Evolutionary conservation across 2,329 filamentous ascomycete genomes (phyloP), one percentile per base, ranked within the genome.

Genomic region (Botrytis fragariae): DNA sequence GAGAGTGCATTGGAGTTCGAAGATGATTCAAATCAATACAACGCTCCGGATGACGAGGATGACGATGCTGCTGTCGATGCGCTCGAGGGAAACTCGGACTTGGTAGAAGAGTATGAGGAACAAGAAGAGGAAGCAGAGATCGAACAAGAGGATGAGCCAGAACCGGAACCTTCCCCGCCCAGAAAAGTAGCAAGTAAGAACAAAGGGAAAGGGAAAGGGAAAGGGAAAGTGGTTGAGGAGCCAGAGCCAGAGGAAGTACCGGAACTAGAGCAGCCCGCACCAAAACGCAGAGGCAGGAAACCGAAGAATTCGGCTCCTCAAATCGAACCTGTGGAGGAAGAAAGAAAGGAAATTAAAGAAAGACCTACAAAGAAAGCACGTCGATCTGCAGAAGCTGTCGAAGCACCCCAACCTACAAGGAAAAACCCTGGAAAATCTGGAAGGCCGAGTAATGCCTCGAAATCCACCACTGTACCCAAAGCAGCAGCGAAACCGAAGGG

Each of bases 1-100:
- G 73, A 77, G 25, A 60, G 88, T 88, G 86, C 86, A 87, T 37
- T 84, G 88, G 72, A 86, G 82, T 71, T 75, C n/a, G 73, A 64
- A 42, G 78, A 78, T 32, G 75, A 78, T 48, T 77, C 76, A 18
- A 73, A 76, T 60, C 77, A 79, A 65, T 71, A 78, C 69, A 74
- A 78, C 8, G 73, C 75, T 65, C 75, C 73, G 20, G 60, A 71
- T 65, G 72, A 65, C 39, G 77, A 77, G 45, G 76, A 81, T 14
- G 81, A 82, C 51, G 80, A 81, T 25, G 79, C 78, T 29, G 81
- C 78, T 71, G 75, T 77, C 10, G 81, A 81, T 45, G 77, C 78
- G 61, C 67, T 77, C 75, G 65, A 76, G 67, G 63, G 80, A 75
- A 67, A 72, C 45, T 51, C 61, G 37, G 45, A 76, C 22, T 57